These are phyloP conservation scores for Crataegus laevigata DNA, from an alignment of 306 rosid species.

Conservation along the genomic window DNA sequence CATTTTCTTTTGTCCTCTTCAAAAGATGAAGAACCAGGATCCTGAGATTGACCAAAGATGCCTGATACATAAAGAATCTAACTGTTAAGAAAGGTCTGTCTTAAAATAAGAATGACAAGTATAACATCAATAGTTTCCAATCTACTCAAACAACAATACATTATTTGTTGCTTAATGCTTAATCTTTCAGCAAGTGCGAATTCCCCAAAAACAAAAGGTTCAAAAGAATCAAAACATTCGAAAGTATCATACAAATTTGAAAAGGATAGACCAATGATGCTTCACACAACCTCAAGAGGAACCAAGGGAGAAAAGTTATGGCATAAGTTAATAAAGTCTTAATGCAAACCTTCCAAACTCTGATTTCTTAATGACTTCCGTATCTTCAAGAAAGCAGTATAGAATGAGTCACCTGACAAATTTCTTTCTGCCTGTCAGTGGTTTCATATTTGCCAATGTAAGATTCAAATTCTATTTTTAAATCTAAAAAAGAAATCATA, in stretches of 20 bases:
- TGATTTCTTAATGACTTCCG: conserved; percentile 19
- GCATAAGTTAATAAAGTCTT: background rate
- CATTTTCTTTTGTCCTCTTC: conserved; percentile 26
- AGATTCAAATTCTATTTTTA: background rate
- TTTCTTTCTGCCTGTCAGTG: conserved; percentile 25
- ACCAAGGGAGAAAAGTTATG: background rate
- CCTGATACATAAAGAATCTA: conserved; percentile 23
- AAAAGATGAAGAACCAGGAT: conserved; percentile 20
- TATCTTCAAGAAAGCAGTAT: conserved; percentile 21
- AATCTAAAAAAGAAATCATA: background rate
- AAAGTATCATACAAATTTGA: background rate
- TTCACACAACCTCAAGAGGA: background rate
- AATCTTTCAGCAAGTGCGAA: background rate
- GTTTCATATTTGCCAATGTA: background rate
- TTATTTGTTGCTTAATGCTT: background rate
- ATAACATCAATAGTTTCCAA: background rate
- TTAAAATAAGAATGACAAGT: background rate
- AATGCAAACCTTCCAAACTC: conserved; percentile 24
- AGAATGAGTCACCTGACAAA: conserved; percentile 21
- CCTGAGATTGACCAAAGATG: conserved; percentile 17
- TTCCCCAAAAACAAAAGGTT: background rate
- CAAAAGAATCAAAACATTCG: background rate
- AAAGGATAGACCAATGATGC: background rate
- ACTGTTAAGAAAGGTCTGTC: background rate
- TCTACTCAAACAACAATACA: background rate